Percentiles rank a stretch among this genome's conserved stretches.
Conservation (phyloP, 768 basidiomycete species). For the Epithele typhae region DNA sequence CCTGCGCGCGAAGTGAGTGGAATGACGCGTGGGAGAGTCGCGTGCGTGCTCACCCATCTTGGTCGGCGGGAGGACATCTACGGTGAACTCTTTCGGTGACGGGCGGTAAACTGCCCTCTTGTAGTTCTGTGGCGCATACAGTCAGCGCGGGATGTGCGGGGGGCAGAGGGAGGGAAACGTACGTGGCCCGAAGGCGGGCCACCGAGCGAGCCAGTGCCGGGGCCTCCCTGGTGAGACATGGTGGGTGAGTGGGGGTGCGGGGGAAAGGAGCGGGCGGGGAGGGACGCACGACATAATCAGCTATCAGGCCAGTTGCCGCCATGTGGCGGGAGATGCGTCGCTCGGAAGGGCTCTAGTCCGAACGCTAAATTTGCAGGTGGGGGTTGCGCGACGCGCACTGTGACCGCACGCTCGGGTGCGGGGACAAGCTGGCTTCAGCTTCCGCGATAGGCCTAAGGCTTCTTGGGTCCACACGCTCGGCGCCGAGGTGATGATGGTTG, state of each 20-base stretch:
- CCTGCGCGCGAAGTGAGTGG: conserved; percentile 33
- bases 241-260: conserved; percentile 6
- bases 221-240: conserved; percentile 16
- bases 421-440: not conserved
- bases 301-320: not conserved
- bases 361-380: not conserved
- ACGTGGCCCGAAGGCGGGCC: conserved; percentile 19
- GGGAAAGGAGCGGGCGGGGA: conserved; percentile 1
- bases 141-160: not conserved
- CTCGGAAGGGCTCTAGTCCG: not conserved
- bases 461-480: too few relatives aligned
- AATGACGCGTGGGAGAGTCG: not conserved
- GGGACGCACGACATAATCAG: conserved; percentile 11
- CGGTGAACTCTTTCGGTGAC: conserved; percentile 55
- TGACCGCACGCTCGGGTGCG: not conserved
- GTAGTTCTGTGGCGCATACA: conserved; percentile 38
- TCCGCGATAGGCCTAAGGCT: conserved; percentile 1
- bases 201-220: conserved; percentile 19
- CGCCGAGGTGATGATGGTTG: too few relatives aligned
- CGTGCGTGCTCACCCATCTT: conserved; percentile 39
- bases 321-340: not conserved
- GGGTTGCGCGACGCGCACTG: not conserved
- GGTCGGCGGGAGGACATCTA: conserved; percentile 52
- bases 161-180: not conserved
- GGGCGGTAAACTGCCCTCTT: conserved; percentile 57